These are phyloP conservation scores for Tulasnella sp. DNA, from an alignment of 768 basidiomycete genomes.

Conservation along the genomic window DNA sequence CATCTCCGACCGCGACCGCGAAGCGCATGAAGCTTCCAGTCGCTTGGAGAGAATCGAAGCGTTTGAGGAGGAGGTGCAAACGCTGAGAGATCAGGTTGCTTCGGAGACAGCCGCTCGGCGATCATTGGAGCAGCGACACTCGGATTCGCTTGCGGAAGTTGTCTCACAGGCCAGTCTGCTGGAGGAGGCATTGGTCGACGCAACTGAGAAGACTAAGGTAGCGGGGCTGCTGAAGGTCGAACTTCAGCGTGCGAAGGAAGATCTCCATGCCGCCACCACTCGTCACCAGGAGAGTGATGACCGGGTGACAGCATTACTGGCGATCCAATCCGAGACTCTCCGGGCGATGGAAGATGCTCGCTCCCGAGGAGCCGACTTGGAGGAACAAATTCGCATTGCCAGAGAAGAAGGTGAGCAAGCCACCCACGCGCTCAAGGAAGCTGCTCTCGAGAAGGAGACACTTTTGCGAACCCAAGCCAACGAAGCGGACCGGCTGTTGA, in stretches of 20 bases:
- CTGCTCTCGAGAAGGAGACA: conserved; percentile 67
- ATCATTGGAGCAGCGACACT: conserved; percentile 53
- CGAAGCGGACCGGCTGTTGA: conserved; percentile 50
- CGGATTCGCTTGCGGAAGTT: conserved; percentile 43
- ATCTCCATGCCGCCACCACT: conserved; percentile 26
- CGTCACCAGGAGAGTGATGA: conserved; percentile 8
- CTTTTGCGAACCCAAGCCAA: conserved; percentile 60
- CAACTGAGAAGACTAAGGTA: conserved; percentile 49
- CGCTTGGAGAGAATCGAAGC: conserved; percentile 15
- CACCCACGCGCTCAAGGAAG: conserved; percentile 52
- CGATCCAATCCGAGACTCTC: conserved; percentile 64
- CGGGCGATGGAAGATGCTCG: conserved; percentile 66
- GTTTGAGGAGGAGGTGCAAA: conserved; percentile 37
- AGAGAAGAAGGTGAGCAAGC: conserved; percentile 63
- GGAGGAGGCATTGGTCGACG: conserved; percentile 50
- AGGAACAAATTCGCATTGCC: conserved; percentile 60
- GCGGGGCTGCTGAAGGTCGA: conserved; percentile 54
- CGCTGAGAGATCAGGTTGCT: conserved; percentile 51
- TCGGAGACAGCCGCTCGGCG: conserved; percentile 49
- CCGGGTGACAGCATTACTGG: conserved; percentile 34
- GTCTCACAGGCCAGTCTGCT: conserved; percentile 45
- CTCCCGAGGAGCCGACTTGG: conserved; percentile 49
- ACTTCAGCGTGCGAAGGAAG: conserved; percentile 45
- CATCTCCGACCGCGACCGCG: conserved; percentile 32
- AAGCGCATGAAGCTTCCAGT: conserved; percentile 25